phyloP scores from a whole-genome alignment of 2,329 filamentous ascomycete genomes.

The Colletotrichum sp. region DNA sequence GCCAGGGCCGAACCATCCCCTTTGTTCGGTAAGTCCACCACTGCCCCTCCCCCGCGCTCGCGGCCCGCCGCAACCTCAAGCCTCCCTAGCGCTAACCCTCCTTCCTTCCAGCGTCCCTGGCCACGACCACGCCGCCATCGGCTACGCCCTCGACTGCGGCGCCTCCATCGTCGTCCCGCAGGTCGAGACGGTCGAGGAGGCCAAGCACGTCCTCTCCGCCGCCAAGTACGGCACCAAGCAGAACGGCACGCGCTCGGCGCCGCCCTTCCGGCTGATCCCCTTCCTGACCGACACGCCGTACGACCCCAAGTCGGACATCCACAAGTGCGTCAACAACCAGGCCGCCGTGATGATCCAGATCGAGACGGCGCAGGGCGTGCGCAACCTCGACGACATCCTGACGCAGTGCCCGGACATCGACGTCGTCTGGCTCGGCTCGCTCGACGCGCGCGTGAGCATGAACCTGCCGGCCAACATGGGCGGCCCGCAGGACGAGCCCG shows the following conservation, averaged over 20 bases:
- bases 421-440: conserved; percentile 49
- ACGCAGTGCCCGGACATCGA: conserved; percentile 51
- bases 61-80: not conserved
- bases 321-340: conserved; percentile 48
- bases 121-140: conserved; percentile 51
- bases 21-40: conserved; percentile 37
- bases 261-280: conserved; percentile 46
- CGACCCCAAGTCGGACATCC: conserved; percentile 37
- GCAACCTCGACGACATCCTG: conserved; percentile 55
- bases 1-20: conserved; percentile 48
- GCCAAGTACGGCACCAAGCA: conserved; percentile 47
- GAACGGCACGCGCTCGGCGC: conserved; percentile 48
- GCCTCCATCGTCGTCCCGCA: conserved; percentile 53
- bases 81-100: not conserved
- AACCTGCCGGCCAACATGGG: conserved; percentile 38
- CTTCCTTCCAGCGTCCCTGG: conserved; percentile 36
- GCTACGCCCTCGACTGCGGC: conserved; percentile 52
- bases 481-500: conserved; percentile 37
- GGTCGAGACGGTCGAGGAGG: conserved; percentile 51
- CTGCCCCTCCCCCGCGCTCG: not conserved
- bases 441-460: conserved; percentile 51
- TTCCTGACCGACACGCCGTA: conserved; percentile 42
- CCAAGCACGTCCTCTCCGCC: conserved; percentile 44
- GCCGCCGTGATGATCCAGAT: conserved; percentile 55
- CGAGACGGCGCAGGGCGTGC: conserved; percentile 44